Conservation (phyloP, 768 basidiomycete genomes). For the Suillus discolor region DNA sequence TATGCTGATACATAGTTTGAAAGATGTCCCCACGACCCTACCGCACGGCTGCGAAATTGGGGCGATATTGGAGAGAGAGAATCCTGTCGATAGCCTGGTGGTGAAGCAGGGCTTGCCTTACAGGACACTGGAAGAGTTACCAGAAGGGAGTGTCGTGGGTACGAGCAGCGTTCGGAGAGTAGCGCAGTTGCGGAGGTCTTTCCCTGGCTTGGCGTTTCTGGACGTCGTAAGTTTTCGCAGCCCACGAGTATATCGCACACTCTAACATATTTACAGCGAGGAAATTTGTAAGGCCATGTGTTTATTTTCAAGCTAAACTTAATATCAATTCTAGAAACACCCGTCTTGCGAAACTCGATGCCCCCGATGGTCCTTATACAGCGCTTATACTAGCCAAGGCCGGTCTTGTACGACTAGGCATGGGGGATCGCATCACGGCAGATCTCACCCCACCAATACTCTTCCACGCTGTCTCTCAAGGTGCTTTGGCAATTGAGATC, state of each 20-base stretch:
- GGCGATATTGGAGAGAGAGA: conserved; percentile 84
- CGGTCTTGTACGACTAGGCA: conserved; percentile 81
- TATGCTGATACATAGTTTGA: conserved; percentile 90
- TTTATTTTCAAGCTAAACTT: conserved; percentile 10
- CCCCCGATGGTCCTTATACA: conserved; percentile 72
- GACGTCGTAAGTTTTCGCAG: conserved; percentile 72
- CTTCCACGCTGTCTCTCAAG: conserved; percentile 92
- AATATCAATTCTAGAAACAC: conserved; percentile 63
- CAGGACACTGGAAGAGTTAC: conserved; percentile 79
- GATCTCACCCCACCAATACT: conserved; percentile 76
- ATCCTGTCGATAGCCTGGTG: conserved; percentile 87
- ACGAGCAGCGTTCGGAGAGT: conserved; percentile 93
- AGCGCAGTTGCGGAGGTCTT: conserved; percentile 83
- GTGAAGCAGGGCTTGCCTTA: conserved; percentile 74
- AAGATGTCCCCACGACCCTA: conserved; percentile 90
- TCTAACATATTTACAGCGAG: conserved; percentile 52
- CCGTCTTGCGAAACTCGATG: conserved; percentile 89
- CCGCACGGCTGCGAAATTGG: conserved; percentile 85
- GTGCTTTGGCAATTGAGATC: conserved; percentile 88
- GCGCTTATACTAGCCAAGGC: conserved; percentile 94
- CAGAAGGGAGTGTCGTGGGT: conserved; percentile 89
- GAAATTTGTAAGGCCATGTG: conserved; percentile 70
- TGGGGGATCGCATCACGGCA: conserved; percentile 72
- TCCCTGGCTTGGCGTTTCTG: conserved; percentile 75
- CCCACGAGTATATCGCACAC: neutral